Conservation (phyloP, 148 eudicot genomes). For the Rhododendron williamsianum region DNA sequence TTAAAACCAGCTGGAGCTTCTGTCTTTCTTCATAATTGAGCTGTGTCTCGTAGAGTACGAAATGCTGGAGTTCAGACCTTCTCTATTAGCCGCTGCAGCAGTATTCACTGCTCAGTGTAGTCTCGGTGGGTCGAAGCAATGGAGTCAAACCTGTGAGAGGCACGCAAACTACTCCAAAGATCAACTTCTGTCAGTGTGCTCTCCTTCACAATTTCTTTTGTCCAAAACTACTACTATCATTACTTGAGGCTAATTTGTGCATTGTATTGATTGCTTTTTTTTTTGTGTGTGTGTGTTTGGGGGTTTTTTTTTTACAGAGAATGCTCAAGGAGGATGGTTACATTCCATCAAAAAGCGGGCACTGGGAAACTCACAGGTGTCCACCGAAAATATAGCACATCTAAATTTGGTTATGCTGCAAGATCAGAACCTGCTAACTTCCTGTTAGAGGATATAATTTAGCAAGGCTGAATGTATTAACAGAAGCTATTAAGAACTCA, state of each 20-base stretch:
- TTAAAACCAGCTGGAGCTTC: constrained; percentile 57
- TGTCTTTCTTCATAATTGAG: constrained; percentile 68
- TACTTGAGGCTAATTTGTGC: neutral
- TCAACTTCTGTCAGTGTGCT: constrained; percentile 50
- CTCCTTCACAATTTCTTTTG: neutral
- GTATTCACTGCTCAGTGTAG: constrained; percentile 64
- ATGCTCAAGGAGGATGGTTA: constrained; percentile 76
- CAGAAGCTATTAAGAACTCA: neutral
- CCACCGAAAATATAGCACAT: constrained; percentile 63
- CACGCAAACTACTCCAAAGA: constrained; percentile 56
- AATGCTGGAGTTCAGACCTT: constrained; percentile 73
- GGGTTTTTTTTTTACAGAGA: constrained; percentile 34
- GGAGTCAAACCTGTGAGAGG: constrained; percentile 65
- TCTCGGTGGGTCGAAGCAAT: constrained; percentile 37
- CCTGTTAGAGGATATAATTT: constrained; percentile 36
- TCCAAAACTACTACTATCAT: neutral
- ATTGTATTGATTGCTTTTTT: neutral
- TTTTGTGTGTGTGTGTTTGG: neutral
- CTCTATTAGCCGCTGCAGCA: constrained; percentile 74
- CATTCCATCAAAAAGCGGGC: constrained; percentile 61
- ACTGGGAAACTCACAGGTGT: constrained; percentile 75
- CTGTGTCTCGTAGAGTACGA: constrained; percentile 69
- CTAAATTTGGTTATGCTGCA: constrained; percentile 67
- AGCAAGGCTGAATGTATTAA: neutral
- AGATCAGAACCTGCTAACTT: constrained; percentile 58